Evolutionary conservation across 2,329 filamentous ascomycete genomes (phyloP), one percentile per base, ranked within the genome.

Genomic region (Hypoxylon sp.): DNA sequence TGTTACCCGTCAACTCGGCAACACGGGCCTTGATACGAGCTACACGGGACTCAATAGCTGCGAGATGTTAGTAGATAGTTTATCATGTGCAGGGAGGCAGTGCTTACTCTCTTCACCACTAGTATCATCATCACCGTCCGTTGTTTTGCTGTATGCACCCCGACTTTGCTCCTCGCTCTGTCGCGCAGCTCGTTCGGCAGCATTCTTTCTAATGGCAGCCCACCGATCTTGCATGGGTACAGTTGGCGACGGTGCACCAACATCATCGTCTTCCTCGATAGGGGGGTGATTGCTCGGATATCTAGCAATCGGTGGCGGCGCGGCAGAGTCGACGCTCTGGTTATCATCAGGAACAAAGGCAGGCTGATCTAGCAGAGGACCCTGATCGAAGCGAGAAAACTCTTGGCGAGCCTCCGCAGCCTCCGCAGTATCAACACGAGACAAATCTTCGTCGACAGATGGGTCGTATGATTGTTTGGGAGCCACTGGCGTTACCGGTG

Each of bases 1-100:
- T 93, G 79, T 92, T 93, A 74, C 91, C 91, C 1, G 96, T 99
- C 74, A 99, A 82, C 79, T 98, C 94, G 57, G 96, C 96, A 64
- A 99, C 96, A 68, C 96, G 91, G 66, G 96, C 96, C 83, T 98
- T 98, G 86, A 99, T 99, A 70, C 96, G 92, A 52, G 96, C 96
- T 65, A 98, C 96, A 72, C 96, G 93, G 52, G 94, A 94, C 80
- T 99, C 96, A 75, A 98, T 98, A 36, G 94, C 93, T 97, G 73
- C n/a, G 59, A 23, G 11, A 45, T 46, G 53, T 78, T 77, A 78
- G 78, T 74, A 56, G 57, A 49, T 21, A 28, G 48, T 14, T 34
- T 32, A 34, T 30, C 23, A 48, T 23, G 11, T 13, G 25, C n/a
- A 34, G 23, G 23, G 34, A 53, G 48, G 28, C 9, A 17, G 13